A percentile compares a stretch with the other conserved stretches of the same genome.
Conservation (phyloP, 768 basidiomycete genomes). For the Hysterangium stoloniferum region DNA sequence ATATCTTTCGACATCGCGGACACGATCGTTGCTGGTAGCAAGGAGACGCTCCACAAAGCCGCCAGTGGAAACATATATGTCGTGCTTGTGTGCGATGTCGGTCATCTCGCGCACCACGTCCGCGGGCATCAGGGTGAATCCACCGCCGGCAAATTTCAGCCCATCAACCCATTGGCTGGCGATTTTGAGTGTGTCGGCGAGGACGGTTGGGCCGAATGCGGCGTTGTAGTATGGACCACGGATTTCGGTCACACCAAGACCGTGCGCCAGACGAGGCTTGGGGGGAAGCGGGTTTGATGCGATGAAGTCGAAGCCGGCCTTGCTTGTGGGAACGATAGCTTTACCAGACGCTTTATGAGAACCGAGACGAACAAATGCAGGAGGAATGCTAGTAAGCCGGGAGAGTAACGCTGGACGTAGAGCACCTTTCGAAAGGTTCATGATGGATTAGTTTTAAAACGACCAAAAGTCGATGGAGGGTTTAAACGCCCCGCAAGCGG, state of each 20-base stretch:
- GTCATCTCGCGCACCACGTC: conserved; percentile 31
- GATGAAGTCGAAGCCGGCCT: conserved; percentile 7
- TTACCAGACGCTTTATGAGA: neutral
- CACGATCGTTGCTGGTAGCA: conserved; percentile 27
- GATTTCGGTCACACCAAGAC: conserved; percentile 34
- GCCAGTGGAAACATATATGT: conserved; percentile 35
- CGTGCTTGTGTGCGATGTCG: conserved; percentile 33
- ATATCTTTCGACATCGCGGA: conserved; percentile 28
- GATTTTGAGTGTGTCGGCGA: conserved; percentile 33
- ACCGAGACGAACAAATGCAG: no score
- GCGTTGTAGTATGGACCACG: conserved; percentile 35
- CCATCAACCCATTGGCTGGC: conserved; percentile 39
- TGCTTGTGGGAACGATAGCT: neutral
- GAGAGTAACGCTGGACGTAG: no score
- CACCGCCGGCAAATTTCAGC: conserved; percentile 38
- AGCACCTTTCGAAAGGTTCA: no score
- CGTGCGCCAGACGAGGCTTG: conserved; percentile 1
- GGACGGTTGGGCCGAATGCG: conserved; percentile 33
- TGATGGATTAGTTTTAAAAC: no score
- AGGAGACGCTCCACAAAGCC: conserved; percentile 34
- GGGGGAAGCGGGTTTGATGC: conserved; percentile 8
- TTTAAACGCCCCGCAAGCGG: no score
- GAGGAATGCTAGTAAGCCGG: no score
- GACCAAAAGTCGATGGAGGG: no score
- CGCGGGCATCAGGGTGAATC: conserved; percentile 36